These are phyloP conservation scores for Leishmania turanica DNA, from an alignment of 208 protist genomes.

Conservation along the genomic window DNA sequence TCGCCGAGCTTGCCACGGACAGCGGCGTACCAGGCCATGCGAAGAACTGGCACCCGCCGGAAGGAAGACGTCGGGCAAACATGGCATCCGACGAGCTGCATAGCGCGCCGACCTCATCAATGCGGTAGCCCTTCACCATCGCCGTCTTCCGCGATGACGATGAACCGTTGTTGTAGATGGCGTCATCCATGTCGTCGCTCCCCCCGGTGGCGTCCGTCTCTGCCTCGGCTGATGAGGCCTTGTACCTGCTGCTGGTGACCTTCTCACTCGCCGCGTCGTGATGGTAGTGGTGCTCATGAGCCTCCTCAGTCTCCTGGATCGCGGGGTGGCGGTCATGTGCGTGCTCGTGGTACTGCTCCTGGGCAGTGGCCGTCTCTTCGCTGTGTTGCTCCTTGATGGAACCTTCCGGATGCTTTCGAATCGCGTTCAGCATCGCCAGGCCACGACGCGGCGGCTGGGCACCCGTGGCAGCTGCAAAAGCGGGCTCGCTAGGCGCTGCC, in stretches of 20 bases:
- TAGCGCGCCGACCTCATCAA: constrained; percentile 70
- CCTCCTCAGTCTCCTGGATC: not conserved
- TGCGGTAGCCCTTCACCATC: constrained; percentile 83
- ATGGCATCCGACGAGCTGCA: constrained; percentile 69
- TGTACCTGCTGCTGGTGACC: not conserved
- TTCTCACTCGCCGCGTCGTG: not conserved
- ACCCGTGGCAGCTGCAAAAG: not conserved
- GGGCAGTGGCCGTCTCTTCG: not conserved
- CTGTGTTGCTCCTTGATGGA: constrained; percentile 2
- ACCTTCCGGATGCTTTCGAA: constrained; percentile 32
- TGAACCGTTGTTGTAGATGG: not conserved
- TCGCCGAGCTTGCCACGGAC: constrained; percentile 63
- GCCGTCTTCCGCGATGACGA: constrained; percentile 53
- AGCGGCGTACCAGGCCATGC: constrained; percentile 85
- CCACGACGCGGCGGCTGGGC: constrained; percentile 10
- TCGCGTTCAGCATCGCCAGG: constrained; percentile 22
- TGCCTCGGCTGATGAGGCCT: not conserved
- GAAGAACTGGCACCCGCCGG: constrained; percentile 89
- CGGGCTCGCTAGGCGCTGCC: not conserved
- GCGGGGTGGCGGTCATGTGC: not conserved
- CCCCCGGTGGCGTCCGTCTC: not conserved
- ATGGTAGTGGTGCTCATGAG: not conserved
- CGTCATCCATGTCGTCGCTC: not conserved
- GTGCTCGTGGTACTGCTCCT: not conserved
- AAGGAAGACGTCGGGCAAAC: constrained; percentile 79